These are phyloP conservation scores for Pseudomonodictys pantanalensis DNA, from an alignment of 495 filamentous ascomycete genomes.

Conservation along the genomic window DNA sequence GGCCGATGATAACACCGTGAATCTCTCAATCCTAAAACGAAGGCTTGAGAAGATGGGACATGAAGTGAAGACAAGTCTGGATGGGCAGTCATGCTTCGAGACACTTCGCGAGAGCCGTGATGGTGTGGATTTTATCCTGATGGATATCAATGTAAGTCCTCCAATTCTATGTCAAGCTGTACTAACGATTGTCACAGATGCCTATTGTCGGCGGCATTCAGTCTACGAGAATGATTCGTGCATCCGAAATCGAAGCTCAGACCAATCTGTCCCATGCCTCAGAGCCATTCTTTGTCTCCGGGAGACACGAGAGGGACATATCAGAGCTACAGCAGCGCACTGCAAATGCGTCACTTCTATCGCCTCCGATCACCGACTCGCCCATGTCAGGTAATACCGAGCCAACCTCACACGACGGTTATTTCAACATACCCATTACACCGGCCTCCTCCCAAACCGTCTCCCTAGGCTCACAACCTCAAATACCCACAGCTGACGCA, in stretches of 20 bases:
- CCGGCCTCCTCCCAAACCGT: neutral
- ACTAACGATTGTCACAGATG: conserved; percentile 4
- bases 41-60: conserved; percentile 18
- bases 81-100: conserved; percentile 17
- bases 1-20: conserved; percentile 19
- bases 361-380: neutral
- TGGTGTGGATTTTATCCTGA: conserved; percentile 15
- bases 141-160: conserved; percentile 20
- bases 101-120: neutral
- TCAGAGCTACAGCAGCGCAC: neutral
- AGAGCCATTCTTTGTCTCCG: too few species aligned
- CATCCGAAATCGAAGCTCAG: neutral
- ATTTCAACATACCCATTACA: neutral
- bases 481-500: neutral
- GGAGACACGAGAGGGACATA: too few species aligned
- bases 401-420: neutral
- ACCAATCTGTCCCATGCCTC: neutral
- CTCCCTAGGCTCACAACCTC: neutral
- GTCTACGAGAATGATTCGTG: conserved; percentile 22
- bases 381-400: neutral
- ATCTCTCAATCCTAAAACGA: conserved; percentile 11
- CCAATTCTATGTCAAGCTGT: neutral
- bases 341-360: neutral
- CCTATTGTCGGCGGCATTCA: conserved; percentile 12
- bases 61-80: conserved; percentile 4